Conservation (phyloP, 2,329 filamentous ascomycete species). For the Epichloe sylvatica region DNA sequence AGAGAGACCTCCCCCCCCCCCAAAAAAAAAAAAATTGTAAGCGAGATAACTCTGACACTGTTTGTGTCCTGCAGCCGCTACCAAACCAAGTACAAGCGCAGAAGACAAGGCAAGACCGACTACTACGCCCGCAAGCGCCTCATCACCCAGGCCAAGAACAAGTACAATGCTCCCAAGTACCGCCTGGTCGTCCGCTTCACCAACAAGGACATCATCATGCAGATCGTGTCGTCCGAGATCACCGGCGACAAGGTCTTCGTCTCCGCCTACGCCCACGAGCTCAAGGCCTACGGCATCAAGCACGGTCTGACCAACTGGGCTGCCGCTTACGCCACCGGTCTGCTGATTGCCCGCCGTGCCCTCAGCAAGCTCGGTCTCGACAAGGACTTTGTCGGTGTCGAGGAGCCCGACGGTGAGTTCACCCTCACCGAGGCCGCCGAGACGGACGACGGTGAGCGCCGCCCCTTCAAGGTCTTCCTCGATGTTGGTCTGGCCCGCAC, state of each 20-base stretch:
- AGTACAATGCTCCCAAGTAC: constrained; percentile 99
- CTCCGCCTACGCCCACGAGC: constrained; percentile 91
- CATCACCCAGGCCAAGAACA: constrained; percentile 99
- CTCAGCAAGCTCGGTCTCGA: constrained; percentile 95
- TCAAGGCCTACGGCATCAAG: constrained; percentile 91
- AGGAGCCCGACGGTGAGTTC: constrained; percentile 95
- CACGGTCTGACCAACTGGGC: constrained; percentile 99
- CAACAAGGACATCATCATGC: constrained; percentile 98
- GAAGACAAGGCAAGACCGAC: constrained; percentile 94
- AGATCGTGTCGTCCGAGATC: constrained; percentile 95
- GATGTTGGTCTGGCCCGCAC: constrained; percentile 96
- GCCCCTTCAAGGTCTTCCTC: constrained; percentile 98
- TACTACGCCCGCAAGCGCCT: constrained; percentile 99
- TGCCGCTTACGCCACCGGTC: constrained; percentile 90
- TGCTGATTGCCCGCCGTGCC: constrained; percentile 90
- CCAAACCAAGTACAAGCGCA: constrained; percentile 99
- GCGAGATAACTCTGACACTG: background rate
- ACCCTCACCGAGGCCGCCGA: constrained; percentile 87
- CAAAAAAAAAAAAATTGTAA: no score
- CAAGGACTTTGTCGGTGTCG: constrained; percentile 85
- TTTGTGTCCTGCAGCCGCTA: constrained; percentile 53
- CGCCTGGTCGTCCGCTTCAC: constrained; percentile 97
- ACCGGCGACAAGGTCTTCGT: constrained; percentile 93
- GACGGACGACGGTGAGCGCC: constrained; percentile 80
- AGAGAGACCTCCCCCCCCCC: no score